Evolutionary conservation across 805 yeast species (phyloP).

Genomic region (Schwanniomyces yamadae): DNA sequence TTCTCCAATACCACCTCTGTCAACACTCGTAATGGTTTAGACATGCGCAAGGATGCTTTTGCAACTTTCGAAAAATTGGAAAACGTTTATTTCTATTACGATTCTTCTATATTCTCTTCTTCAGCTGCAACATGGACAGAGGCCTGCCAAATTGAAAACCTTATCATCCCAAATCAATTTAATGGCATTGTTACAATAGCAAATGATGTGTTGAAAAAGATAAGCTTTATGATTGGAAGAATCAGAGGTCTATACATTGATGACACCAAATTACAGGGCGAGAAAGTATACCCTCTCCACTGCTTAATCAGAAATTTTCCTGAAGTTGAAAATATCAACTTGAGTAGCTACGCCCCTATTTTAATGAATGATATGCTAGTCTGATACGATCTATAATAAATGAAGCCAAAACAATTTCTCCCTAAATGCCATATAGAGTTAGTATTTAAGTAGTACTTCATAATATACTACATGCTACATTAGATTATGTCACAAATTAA

Average conservation of each 20-base stretch:
- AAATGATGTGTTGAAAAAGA: conserved; percentile 34
- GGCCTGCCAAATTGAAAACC: conserved; percentile 10
- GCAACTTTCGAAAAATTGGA: conserved; percentile 10
- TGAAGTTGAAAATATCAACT: conserved; percentile 27
- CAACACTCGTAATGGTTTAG: too few relatives aligned
- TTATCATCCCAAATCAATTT: conserved; percentile 22
- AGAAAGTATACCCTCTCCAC: conserved; percentile 28
- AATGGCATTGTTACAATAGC: conserved; percentile 29
- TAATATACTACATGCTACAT: too few relatives aligned
- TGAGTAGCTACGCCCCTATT: conserved; percentile 20
- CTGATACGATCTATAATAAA: too few relatives aligned
- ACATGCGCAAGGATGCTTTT: too few relatives aligned
- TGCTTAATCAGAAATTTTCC: conserved; percentile 32
- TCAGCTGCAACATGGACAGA: conserved; percentile 7
- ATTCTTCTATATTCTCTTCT: conserved; percentile 20
- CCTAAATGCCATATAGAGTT: too few relatives aligned
- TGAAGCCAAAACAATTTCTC: too few relatives aligned
- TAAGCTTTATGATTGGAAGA: conserved; percentile 31
- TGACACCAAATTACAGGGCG: conserved; percentile 29
- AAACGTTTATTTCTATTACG: conserved; percentile 35
- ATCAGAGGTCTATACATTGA: conserved; percentile 33
- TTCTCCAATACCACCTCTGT: background rate
- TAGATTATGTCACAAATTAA: too few relatives aligned
- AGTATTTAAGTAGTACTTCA: too few relatives aligned
- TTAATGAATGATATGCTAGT: conserved; percentile 20